Conservation (phyloP, 768 basidiomycete genomes). For the Chalciporus piperatus region DNA sequence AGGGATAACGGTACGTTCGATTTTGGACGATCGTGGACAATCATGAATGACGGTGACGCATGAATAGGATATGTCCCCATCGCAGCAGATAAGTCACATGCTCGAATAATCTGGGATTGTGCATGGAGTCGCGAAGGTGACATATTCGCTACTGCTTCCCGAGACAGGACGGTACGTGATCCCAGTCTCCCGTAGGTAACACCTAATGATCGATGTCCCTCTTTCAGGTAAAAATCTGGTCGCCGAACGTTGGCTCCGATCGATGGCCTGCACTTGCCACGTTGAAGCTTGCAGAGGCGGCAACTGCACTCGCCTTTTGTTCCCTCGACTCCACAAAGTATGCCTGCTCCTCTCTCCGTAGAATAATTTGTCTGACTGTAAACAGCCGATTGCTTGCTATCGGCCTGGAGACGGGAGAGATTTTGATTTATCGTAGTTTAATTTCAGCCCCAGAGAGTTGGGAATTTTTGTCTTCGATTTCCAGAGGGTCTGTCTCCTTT, state of each 20-base stretch:
- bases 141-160: conserved; percentile 88
- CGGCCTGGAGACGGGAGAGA: conserved; percentile 80
- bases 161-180: conserved; percentile 82
- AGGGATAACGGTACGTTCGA: conserved; percentile 38
- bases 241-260: conserved; percentile 28
- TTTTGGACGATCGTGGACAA: not conserved
- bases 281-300: conserved; percentile 71
- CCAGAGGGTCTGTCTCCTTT: conserved; percentile 45
- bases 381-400: conserved; percentile 64
- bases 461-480: conserved; percentile 44
- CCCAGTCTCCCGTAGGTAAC: not conserved
- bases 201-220: not conserved
- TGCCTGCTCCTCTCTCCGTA: conserved; percentile 6
- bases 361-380: conserved; percentile 1
- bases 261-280: conserved; percentile 60
- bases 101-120: conserved; percentile 95
- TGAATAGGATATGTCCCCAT: conserved; percentile 56
- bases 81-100: conserved; percentile 79
- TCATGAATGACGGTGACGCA: not conserved
- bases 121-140: conserved; percentile 77
- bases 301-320: conserved; percentile 77
- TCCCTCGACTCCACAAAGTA: conserved; percentile 42
- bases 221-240: conserved; percentile 83
- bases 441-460: conserved; percentile 39
- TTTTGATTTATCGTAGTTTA: conserved; percentile 56